Evolutionary conservation across 495 filamentous ascomycete genomes (phyloP).

Genomic region (Aspergillus coremiiformis): DNA sequence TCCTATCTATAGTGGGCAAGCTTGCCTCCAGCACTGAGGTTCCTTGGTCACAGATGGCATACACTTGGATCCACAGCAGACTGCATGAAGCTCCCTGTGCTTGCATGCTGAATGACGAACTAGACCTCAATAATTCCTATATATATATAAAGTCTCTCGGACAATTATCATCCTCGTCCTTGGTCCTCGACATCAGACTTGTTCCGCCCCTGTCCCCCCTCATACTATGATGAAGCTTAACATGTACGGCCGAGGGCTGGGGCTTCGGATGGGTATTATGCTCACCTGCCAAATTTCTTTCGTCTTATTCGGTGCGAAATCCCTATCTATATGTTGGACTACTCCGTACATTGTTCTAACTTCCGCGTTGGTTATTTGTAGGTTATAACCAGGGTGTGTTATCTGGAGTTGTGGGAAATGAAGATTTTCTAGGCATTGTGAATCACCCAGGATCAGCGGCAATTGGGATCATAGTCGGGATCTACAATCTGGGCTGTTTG

Average conservation of each 20-base stretch:
- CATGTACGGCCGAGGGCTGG: constrained; percentile 28
- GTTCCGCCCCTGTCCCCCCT: not conserved
- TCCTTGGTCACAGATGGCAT: not conserved
- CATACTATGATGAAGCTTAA: constrained; percentile 20
- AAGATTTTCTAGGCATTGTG: constrained; percentile 40
- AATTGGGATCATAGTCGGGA: constrained; percentile 40
- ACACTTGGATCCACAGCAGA: constrained; percentile 1
- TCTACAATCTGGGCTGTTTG: constrained; percentile 47
- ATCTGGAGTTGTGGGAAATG: constrained; percentile 40
- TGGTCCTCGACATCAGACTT: not conserved
- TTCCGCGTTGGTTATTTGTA: constrained; percentile 4
- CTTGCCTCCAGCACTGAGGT: not conserved
- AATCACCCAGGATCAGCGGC: constrained; percentile 32
- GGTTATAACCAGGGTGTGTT: constrained; percentile 52
- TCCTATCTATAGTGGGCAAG: constrained; percentile 4
- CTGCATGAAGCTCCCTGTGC: constrained; percentile 1
- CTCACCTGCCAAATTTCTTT: constrained; percentile 34
- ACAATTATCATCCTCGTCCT: constrained; percentile 1
- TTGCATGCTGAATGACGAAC: constrained; percentile 11
- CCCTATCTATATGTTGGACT: no score
- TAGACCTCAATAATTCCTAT: constrained; percentile 5
- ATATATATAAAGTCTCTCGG: constrained; percentile 8
- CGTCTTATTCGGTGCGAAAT: constrained; percentile 31
- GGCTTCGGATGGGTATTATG: constrained; percentile 31
- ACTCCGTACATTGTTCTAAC: constrained; percentile 9